Conservation (phyloP, 441 rosid species). For the Viola pubescens region DNA sequence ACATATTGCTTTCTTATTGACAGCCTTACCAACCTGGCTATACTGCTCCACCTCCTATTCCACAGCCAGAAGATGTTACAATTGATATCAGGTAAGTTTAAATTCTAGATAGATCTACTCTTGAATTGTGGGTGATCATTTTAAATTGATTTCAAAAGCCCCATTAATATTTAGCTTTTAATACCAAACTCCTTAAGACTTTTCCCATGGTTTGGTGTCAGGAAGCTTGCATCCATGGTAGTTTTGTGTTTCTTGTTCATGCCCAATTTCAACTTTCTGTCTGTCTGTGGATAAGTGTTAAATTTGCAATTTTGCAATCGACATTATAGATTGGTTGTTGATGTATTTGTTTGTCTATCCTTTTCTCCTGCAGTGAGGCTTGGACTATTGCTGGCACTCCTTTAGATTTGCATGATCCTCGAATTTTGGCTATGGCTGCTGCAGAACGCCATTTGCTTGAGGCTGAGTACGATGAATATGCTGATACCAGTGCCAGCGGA, state of each 20-base stretch:
- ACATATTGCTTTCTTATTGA: conserved; percentile 6
- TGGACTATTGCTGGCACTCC: conserved; percentile 86
- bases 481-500: conserved; percentile 72
- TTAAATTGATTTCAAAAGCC: neutral
- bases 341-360: conserved; percentile 3
- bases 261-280: neutral
- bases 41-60: conserved; percentile 44
- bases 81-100: conserved; percentile 70
- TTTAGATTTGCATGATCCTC: conserved; percentile 78
- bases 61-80: conserved; percentile 50
- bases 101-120: conserved; percentile 4
- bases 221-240: neutral
- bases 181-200: too few species aligned
- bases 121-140: conserved; percentile 9
- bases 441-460: conserved; percentile 81
- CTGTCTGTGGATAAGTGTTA: neutral
- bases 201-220: neutral
- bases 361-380: conserved; percentile 48
- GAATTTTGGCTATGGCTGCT: conserved; percentile 81
- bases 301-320: conserved; percentile 1
- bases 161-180: neutral
- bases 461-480: conserved; percentile 75
- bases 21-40: conserved; percentile 69
- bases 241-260: neutral
- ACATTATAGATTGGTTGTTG: neutral